phyloP scores from a whole-genome alignment of 441 rosid genomes.

The Omphalea diandra region DNA sequence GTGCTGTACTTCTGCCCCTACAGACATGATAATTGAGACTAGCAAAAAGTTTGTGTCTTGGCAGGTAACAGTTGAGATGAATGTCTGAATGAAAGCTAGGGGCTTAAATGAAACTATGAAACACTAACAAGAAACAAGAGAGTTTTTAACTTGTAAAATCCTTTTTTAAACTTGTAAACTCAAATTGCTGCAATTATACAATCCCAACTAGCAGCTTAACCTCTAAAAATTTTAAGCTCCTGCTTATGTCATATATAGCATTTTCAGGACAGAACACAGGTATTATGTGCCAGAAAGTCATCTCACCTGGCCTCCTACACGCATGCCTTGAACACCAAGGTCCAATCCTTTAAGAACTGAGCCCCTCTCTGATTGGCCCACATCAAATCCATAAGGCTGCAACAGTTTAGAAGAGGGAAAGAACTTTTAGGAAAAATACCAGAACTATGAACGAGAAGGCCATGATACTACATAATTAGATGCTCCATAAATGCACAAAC shows the following conservation, averaged over 20 bases:
- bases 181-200: not conserved
- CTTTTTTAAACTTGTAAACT: not conserved
- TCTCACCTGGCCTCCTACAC: constrained; percentile 86
- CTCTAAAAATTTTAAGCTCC: not conserved
- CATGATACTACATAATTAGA: not conserved
- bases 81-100: not conserved
- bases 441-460: not conserved
- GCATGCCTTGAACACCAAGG: constrained; percentile 86
- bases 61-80: not conserved
- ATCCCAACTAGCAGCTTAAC: not conserved
- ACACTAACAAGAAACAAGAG: no score
- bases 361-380: constrained; percentile 92
- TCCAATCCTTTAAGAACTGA: constrained; percentile 88
- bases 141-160: not conserved
- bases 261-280: not conserved
- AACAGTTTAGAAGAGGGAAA: constrained; percentile 19
- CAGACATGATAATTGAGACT: not conserved
- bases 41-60: not conserved
- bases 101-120: no score
- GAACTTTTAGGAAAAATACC: not conserved
- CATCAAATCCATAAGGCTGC: constrained; percentile 96
- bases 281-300: constrained; percentile 8
- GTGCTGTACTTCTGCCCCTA: no score
- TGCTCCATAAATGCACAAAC: not conserved
- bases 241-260: not conserved